Conservation (phyloP, 345 rosid species). For the Erodium maritimum region DNA sequence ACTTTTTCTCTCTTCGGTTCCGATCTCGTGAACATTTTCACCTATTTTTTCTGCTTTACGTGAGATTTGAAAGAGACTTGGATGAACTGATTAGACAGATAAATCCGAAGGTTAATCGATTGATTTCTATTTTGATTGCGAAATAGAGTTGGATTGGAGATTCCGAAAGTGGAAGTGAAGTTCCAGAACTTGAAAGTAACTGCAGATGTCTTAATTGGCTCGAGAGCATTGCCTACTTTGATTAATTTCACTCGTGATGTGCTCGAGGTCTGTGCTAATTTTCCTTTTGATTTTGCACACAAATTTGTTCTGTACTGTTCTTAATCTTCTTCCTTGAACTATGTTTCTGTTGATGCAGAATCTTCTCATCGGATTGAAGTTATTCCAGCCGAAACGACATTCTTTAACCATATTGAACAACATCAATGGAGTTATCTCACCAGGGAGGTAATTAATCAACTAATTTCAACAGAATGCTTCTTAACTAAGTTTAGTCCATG, state of each 20-base stretch:
- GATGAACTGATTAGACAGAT: no score
- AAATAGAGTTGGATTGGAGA: constrained; percentile 60
- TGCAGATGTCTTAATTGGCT: constrained; percentile 54
- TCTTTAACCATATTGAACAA: constrained; percentile 45
- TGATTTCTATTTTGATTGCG: not conserved
- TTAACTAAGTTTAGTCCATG: no score
- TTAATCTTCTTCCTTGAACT: not conserved
- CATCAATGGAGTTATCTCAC: constrained; percentile 50
- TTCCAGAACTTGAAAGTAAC: constrained; percentile 48
- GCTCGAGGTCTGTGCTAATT: constrained; percentile 34
- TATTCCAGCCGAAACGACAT: constrained; percentile 36
- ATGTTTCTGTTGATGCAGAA: constrained; percentile 22
- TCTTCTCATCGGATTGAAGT: constrained; percentile 23
- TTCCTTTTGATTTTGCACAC: not conserved
- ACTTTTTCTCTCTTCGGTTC: not conserved
- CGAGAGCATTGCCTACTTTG: constrained; percentile 84
- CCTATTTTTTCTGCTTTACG: no score
- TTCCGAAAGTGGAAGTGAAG: constrained; percentile 65
- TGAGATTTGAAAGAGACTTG: no score
- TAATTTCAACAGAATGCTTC: no score
- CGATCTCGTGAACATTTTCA: not conserved
- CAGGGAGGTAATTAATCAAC: constrained; percentile 48
- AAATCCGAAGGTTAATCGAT: not conserved
- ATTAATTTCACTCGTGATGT: constrained; percentile 48
- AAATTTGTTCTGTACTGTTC: not conserved